phyloP scores from a whole-genome alignment of 306 rosid species.

The Pterocarpus macrocarpus region DNA sequence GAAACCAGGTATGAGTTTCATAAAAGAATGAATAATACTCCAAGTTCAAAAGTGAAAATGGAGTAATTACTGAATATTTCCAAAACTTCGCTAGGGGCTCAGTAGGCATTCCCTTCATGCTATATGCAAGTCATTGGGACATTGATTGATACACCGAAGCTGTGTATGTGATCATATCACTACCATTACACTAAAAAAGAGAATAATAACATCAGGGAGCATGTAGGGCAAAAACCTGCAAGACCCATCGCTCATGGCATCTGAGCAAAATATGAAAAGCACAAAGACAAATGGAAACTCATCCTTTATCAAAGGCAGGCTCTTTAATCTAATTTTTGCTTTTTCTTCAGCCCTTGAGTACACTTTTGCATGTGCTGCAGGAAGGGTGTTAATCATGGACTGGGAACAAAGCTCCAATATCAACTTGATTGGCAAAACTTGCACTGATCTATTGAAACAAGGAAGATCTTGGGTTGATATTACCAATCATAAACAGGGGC shows the following conservation, averaged over 20 bases:
- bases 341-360: not conserved
- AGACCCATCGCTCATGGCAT: not conserved
- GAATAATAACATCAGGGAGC: not conserved
- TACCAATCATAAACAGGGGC: not conserved
- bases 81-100: not conserved
- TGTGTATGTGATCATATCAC: not conserved
- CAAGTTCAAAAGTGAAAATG: not conserved
- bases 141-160: not conserved
- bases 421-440: not conserved
- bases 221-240: constrained; percentile 22
- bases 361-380: constrained; percentile 44
- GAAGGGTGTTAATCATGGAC: not conserved
- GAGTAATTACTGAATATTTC: not conserved
- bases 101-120: no score
- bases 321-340: constrained; percentile 19
- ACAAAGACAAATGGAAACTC: not conserved
- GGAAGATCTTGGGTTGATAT: not conserved
- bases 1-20: no score
- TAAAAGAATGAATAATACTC: not conserved
- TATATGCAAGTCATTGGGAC: not conserved
- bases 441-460: not conserved
- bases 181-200: not conserved
- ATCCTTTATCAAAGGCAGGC: not conserved
- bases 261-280: not conserved
- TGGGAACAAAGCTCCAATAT: not conserved